Conservation (phyloP, 2,329 filamentous ascomycete genomes). For the Bipolaris gigantea region DNA sequence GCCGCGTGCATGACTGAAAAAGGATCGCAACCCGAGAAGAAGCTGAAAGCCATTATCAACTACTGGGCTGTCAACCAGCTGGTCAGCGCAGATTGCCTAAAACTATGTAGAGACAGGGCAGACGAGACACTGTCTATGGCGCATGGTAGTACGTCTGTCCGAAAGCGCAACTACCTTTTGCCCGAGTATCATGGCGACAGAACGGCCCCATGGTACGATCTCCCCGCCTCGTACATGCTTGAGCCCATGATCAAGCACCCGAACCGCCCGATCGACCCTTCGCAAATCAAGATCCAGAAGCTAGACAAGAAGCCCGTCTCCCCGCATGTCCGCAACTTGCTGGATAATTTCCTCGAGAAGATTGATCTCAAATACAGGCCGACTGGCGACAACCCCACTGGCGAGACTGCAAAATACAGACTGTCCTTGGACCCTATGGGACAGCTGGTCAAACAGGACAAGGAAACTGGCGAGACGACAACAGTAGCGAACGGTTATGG, state of each 20-base stretch:
- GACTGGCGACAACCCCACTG: slow-evolving; percentile 44
- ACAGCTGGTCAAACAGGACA: slow-evolving; percentile 66
- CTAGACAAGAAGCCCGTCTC: slow-evolving; percentile 67
- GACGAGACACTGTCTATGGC: slow-evolving; percentile 47
- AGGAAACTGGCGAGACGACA: slow-evolving; percentile 65
- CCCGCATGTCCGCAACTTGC: slow-evolving; percentile 68
- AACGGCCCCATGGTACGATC: slow-evolving; percentile 74
- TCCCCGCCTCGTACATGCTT: slow-evolving; percentile 80
- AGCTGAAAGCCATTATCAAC: slow-evolving; percentile 60
- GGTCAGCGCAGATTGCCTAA: slow-evolving; percentile 58
- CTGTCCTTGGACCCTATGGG: slow-evolving; percentile 69
- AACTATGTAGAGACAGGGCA: slow-evolving; percentile 62
- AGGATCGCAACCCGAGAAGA: slow-evolving; percentile 66
- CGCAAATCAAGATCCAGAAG: slow-evolving; percentile 65
- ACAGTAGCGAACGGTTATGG: slow-evolving; percentile 80
- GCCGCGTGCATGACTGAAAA: slow-evolving; percentile 58
- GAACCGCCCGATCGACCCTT: slow-evolving; percentile 70
- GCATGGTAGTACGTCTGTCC: slow-evolving; percentile 43
- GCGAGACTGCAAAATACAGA: slow-evolving; percentile 50
- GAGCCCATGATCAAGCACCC: slow-evolving; percentile 78
- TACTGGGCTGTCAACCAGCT: slow-evolving; percentile 72
- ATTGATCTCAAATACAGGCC: slow-evolving; percentile 55
- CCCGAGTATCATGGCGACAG: slow-evolving; percentile 77
- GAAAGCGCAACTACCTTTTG: slow-evolving; percentile 66
- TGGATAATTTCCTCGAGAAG: slow-evolving; percentile 69